Conservation (phyloP, 257 asterid species). For the Vinca minor region DNA sequence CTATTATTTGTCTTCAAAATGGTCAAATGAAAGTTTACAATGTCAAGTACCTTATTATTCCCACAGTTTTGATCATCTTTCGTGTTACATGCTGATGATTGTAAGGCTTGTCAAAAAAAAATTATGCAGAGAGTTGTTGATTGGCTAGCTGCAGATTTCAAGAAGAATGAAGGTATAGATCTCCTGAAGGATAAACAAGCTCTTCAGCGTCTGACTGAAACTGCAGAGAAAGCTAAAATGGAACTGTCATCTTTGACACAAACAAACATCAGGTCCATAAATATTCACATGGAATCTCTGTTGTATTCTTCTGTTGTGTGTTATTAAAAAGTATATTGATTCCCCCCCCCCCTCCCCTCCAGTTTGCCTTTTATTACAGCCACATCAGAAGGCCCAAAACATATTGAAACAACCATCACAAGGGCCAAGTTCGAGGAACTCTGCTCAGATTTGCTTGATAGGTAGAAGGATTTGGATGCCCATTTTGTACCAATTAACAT, state of each 20-base stretch:
- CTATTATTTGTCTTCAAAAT: too few relatives aligned
- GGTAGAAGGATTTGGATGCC: conserved; percentile 34
- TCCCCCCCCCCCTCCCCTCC: too few relatives aligned
- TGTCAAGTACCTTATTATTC: neutral
- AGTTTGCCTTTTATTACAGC: conserved; percentile 99
- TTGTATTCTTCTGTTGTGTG: neutral
- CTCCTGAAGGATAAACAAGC: conserved; percentile 97
- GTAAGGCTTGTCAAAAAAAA: neutral
- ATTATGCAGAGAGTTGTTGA: conserved; percentile 77
- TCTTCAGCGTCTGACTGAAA: conserved; percentile 93
- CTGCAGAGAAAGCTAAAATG: conserved; percentile 98
- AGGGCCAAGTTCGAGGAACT: conserved; percentile 89
- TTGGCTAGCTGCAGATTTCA: conserved; percentile 79
- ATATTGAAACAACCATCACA: conserved; percentile 85
- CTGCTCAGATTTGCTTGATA: conserved; percentile 89
- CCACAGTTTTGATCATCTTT: neutral
- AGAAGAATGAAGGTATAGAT: conserved; percentile 83
- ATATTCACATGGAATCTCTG: neutral
- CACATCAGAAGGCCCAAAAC: conserved; percentile 99
- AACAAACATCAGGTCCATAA: conserved; percentile 63
- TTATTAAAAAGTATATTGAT: neutral
- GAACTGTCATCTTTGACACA: conserved; percentile 89
- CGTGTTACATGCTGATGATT: conserved; percentile 3
- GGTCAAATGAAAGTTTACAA: neutral
- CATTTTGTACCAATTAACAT: conserved; percentile 4